Conservation (phyloP, 2,329 filamentous ascomycete species). For the Colletotrichum graminicola region DNA sequence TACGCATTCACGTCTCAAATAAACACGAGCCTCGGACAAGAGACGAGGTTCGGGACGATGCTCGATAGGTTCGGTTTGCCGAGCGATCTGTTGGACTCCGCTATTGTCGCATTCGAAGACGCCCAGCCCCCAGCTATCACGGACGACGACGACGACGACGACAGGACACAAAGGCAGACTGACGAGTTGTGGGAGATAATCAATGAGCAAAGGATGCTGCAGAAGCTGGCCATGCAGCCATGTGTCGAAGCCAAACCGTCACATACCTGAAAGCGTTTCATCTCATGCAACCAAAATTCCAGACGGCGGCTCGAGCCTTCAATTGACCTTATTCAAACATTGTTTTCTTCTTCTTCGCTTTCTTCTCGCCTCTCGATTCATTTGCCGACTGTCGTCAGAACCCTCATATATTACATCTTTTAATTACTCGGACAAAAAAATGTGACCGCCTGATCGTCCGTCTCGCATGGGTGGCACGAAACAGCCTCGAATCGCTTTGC, state of each 20-base stretch:
- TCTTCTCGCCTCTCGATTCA: constrained; percentile 22
- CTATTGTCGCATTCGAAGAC: constrained; percentile 59
- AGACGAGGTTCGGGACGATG: constrained; percentile 60
- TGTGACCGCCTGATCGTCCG: constrained; percentile 12
- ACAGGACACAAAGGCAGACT: constrained; percentile 47
- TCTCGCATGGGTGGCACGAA: constrained; percentile 38
- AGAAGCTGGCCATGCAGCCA: constrained; percentile 50
- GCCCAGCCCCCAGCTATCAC: constrained; percentile 50
- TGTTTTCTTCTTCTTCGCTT: neutral
- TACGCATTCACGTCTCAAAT: constrained; percentile 77
- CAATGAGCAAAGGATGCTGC: constrained; percentile 53
- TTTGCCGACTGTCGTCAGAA: constrained; percentile 22
- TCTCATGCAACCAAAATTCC: constrained; percentile 17
- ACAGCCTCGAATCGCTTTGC: constrained; percentile 14
- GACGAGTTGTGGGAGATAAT: constrained; percentile 56
- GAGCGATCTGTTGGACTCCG: constrained; percentile 60
- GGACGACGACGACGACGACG: constrained; percentile 32
- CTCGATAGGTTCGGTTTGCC: constrained; percentile 62
- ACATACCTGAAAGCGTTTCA: constrained; percentile 38
- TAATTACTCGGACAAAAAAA: constrained; percentile 5
- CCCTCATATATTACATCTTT: constrained; percentile 30
- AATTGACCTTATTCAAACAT: constrained; percentile 38
- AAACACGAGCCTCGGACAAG: constrained; percentile 54
- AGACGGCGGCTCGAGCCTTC: constrained; percentile 39
- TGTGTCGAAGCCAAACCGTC: constrained; percentile 47